Conservation (phyloP, 495 filamentous ascomycete species). For the Margaritispora aquatica region DNA sequence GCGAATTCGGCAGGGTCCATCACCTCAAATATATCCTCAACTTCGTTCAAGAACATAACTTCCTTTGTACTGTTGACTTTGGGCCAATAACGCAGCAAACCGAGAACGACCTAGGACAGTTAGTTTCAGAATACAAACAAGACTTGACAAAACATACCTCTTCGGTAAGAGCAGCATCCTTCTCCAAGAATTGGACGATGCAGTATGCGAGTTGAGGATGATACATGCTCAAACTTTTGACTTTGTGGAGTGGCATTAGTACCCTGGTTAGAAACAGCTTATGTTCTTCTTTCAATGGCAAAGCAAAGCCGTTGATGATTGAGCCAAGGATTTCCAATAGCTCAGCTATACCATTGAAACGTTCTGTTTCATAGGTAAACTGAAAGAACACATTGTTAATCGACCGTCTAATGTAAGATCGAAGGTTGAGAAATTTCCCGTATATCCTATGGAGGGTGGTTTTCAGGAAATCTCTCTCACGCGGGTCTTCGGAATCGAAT, state of each 20-base stretch:
- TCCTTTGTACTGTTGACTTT: constrained; percentile 99
- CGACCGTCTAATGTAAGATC: constrained; percentile 93
- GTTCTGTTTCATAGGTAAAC: constrained; percentile 97
- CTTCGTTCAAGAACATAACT: constrained; percentile 99
- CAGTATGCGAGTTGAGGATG: constrained; percentile 98
- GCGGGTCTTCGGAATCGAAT: constrained; percentile 97
- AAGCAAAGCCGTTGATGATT: constrained; percentile 98
- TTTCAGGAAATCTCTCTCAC: constrained; percentile 96
- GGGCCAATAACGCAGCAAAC: constrained; percentile 93
- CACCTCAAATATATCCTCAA: constrained; percentile 99
- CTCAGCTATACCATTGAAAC: constrained; percentile 97
- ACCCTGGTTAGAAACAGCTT: constrained; percentile 96
- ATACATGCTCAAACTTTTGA: constrained; percentile 99
- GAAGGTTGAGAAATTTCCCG: constrained; percentile 96
- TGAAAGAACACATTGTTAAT: constrained; percentile 99
- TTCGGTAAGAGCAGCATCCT: constrained; percentile 95
- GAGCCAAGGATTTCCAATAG: constrained; percentile 94
- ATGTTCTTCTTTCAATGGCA: constrained; percentile 97
- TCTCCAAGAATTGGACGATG: constrained; percentile 98
- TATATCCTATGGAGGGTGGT: constrained; percentile 98
- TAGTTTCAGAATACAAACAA: background rate
- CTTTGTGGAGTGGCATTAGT: constrained; percentile 91
- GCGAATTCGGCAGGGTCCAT: constrained; percentile 99
- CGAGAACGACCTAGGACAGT: constrained; percentile 72
- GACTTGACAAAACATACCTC: constrained; percentile 54